A percentile compares a stretch with the other conserved stretches of the same genome.
These are phyloP conservation scores for Ajuga chamaepitys DNA, from an alignment of 257 asterid genomes.

Conservation along the genomic window DNA sequence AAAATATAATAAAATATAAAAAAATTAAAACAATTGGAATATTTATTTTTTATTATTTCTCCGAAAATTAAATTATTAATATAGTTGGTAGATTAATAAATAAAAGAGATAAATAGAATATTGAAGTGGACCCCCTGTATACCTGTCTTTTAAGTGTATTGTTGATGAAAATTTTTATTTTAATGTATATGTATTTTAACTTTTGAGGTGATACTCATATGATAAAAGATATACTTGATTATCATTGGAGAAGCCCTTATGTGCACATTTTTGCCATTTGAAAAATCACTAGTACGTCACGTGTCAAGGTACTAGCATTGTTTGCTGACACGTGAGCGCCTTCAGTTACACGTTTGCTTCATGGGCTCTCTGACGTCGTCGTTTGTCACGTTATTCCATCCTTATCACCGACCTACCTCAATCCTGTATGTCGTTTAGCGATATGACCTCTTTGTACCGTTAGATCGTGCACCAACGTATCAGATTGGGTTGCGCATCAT, in stretches of 20 bases:
- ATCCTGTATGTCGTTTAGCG: background rate
- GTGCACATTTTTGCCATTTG: too few relatives aligned
- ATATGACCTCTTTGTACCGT: constrained; percentile 12
- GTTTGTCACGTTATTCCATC: constrained; percentile 28
- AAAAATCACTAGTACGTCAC: constrained; percentile 45
- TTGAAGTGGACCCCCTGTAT: too few relatives aligned
- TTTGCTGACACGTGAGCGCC: constrained; percentile 49
- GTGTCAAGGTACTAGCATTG: constrained; percentile 32
- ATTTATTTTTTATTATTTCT: too few relatives aligned
- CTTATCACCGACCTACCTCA: constrained; percentile 20
- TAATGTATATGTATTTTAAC: too few relatives aligned
- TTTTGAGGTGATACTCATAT: too few relatives aligned
- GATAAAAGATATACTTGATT: background rate
- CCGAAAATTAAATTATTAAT: too few relatives aligned
- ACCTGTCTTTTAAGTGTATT: too few relatives aligned
- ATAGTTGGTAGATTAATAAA: too few relatives aligned
- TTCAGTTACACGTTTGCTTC: constrained; percentile 20
- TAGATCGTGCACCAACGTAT: constrained; percentile 20
- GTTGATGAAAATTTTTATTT: too few relatives aligned
- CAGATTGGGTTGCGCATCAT: constrained; percentile 20
- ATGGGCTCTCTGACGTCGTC: constrained; percentile 22
- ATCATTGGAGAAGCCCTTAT: background rate
- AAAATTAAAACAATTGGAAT: too few relatives aligned
- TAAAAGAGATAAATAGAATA: too few relatives aligned
- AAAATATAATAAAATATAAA: too few relatives aligned